Evolutionary conservation across 2,329 filamentous ascomycete species (phyloP), one percentile per base, ranked within the genome.

Genomic region (Fusarium algeriense): DNA sequence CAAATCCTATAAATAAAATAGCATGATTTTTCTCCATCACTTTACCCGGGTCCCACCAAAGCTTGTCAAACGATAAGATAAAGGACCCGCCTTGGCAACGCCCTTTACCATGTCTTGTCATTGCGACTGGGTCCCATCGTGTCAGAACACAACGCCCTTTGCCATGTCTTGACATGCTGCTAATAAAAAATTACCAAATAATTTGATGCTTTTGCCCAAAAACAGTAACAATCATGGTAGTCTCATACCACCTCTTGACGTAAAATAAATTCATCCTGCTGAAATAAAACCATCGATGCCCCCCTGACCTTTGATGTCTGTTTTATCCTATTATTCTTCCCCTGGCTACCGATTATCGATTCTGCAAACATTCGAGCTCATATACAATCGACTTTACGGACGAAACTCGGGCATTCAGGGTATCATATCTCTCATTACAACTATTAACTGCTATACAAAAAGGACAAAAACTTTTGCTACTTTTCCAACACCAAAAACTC

Each of bases 351-450:
- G 3, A n/a, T n/a, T 5, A 41, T 40, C 38, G 17, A 32, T 6
- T 32, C 11, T 32, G 41, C 43, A n/a, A 23, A 4, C 23, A 23
- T 23, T 23, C 23, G 37, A 32, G n/a, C 30, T 20, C 23, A 6
- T 5, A 53, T 10, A 41, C 6, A 34, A 32, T 60, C 50, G 10
- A 58, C 10, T 62, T 70, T 40, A 64, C 34, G 14, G n/a, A 35
- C 3, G 43, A 38, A 13, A 46, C 41, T 48, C 14, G 11, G 23
- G 43, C 41, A 45, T 63, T 64, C 60, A 64, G 73, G 74, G 70
- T 76, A 75, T 76, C 74, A 76, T 75, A 67, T 58, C 45, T 73
- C 65, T 67, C 53, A 72, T 71, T 73, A 65, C 49, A 56, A 54
- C 69, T 70, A 76, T 63, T 71, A 37, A 71, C 59, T 60, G 40